phyloP scores from a whole-genome alignment of 768 basidiomycete genomes.

The Leccinum pellstonianum region DNA sequence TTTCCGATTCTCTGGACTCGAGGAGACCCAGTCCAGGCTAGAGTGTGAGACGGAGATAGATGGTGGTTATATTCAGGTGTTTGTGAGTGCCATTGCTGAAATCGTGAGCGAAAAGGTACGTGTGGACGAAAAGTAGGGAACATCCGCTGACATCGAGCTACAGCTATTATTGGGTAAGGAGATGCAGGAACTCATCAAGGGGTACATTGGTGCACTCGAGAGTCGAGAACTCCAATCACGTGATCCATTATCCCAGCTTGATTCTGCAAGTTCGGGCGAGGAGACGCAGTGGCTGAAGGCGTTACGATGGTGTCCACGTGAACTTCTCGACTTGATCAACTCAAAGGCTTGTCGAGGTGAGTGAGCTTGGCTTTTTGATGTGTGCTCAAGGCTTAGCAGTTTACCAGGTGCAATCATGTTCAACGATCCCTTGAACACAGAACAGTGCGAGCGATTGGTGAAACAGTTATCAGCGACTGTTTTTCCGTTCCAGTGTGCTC shows the following conservation, averaged over 20 bases:
- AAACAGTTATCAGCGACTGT: slow-evolving; percentile 63
- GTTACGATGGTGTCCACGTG: slow-evolving; percentile 79
- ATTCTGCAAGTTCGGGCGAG: slow-evolving; percentile 11
- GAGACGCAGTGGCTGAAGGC: slow-evolving; percentile 61
- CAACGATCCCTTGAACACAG: slow-evolving; percentile 70
- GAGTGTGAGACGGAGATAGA: slow-evolving; percentile 19
- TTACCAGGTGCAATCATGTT: slow-evolving; percentile 92
- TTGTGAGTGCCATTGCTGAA: slow-evolving; percentile 62
- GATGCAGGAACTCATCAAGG: slow-evolving; percentile 72
- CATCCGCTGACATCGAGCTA: slow-evolving; percentile 12
- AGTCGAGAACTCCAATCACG: slow-evolving; percentile 37
- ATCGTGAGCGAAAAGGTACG: slow-evolving; percentile 68
- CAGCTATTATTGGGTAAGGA: slow-evolving; percentile 70
- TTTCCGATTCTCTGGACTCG: slow-evolving; percentile 48
- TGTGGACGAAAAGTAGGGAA: background rate
- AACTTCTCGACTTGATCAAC: slow-evolving; percentile 81
- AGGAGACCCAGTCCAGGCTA: slow-evolving; percentile 21
- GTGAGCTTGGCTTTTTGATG: slow-evolving; percentile 19
- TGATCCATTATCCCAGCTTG: slow-evolving; percentile 17
- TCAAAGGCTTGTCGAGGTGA: slow-evolving; percentile 94
- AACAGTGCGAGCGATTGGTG: slow-evolving; percentile 73
- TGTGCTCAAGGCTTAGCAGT: slow-evolving; percentile 4
- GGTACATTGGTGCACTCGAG: slow-evolving; percentile 63
- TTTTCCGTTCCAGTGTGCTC: slow-evolving; percentile 95
- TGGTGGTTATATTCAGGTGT: slow-evolving; percentile 59